Evolutionary conservation across 192 early-diverging fungal genomes (phyloP).

Genomic region (Rhizophagus prolifer): DNA sequence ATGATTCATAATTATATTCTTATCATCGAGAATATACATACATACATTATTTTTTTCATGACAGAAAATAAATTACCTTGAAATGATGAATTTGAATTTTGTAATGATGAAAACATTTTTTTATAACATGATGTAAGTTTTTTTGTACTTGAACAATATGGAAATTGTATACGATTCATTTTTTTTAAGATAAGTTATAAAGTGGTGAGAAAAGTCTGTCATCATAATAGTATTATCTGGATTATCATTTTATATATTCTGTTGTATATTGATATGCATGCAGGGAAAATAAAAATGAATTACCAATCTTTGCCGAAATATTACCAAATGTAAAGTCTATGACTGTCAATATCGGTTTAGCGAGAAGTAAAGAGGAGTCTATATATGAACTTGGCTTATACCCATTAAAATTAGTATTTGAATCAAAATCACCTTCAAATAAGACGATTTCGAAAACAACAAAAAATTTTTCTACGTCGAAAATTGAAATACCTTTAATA

Average conservation of each 20-base stretch:
- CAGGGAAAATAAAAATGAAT: neutral
- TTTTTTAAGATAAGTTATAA: too few relatives aligned
- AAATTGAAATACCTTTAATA: neutral
- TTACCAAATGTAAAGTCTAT: conserved; percentile 21
- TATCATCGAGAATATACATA: neutral
- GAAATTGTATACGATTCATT: too few relatives aligned
- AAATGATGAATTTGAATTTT: neutral
- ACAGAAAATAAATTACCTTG: conserved; percentile 28
- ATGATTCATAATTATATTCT: neutral
- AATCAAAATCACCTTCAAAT: conserved; percentile 3
- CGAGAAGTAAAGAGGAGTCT: neutral
- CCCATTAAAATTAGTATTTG: conserved; percentile 5
- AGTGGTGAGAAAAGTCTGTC: too few relatives aligned
- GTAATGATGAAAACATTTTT: neutral
- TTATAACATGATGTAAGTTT: neutral
- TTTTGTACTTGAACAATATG: neutral
- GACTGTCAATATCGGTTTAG: conserved; percentile 5
- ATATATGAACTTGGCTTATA: neutral
- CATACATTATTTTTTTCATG: too few relatives aligned
- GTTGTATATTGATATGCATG: too few relatives aligned
- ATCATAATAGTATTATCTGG: too few relatives aligned
- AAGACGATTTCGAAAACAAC: neutral
- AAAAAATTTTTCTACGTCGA: too few relatives aligned
- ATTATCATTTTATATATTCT: too few relatives aligned
- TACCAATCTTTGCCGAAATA: conserved; percentile 21